Conservation (phyloP, 768 basidiomycete genomes). For the Thelephora ganbajun region DNA sequence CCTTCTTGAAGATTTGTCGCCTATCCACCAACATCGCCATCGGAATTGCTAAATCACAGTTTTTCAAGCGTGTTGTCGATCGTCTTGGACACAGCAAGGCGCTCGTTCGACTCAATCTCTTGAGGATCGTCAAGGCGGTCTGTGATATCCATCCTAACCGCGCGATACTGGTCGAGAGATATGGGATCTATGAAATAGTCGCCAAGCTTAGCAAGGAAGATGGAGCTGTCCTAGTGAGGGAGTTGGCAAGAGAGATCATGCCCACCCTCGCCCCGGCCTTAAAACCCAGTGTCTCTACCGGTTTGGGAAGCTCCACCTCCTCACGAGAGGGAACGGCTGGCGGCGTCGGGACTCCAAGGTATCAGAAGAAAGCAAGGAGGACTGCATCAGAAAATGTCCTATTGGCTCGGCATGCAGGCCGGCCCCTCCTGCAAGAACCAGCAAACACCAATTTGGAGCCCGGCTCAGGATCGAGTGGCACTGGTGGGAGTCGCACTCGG, state of each 20-base stretch:
- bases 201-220: conserved; percentile 72
- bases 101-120: conserved; percentile 79
- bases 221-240: conserved; percentile 80
- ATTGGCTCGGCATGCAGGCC: conserved; percentile 14
- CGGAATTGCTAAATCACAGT: conserved; percentile 64
- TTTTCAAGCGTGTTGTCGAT: conserved; percentile 83
- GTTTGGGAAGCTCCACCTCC: conserved; percentile 20
- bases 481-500: conserved; percentile 21
- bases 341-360: conserved; percentile 34
- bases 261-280: conserved; percentile 64
- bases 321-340: conserved; percentile 22
- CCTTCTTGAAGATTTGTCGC: conserved; percentile 84
- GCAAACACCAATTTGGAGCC: not conserved
- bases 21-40: conserved; percentile 63
- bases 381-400: conserved; percentile 53
- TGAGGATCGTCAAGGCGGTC: conserved; percentile 71
- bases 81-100: conserved; percentile 67
- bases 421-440: conserved; percentile 9
- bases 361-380: conserved; percentile 37
- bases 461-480: conserved; percentile 14
- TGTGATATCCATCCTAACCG: conserved; percentile 87
- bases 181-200: conserved; percentile 71
- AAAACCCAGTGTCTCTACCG: conserved; percentile 30
- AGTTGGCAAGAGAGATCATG: conserved; percentile 76
- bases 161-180: conserved; percentile 67